Percentiles rank a stretch among this genome's conserved stretches.
Evolutionary conservation across 2,329 filamentous ascomycete species (phyloP).

Genomic region (Hymenoscyphus salicellus): DNA sequence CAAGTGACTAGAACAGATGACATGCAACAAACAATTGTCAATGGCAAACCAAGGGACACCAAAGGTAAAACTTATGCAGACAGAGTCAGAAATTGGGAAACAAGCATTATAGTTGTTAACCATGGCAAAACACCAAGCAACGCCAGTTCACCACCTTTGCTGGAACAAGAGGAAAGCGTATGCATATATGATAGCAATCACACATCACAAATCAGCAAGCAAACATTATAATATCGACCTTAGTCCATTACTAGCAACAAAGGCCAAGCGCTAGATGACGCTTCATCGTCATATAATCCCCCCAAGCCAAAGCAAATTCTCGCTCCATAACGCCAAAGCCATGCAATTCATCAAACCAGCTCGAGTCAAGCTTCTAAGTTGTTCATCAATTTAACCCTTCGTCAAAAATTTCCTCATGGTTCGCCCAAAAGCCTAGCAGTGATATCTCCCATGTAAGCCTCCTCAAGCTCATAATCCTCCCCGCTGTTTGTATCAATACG

Average conservation of each 20-base stretch:
- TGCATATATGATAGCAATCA: neutral
- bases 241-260: neutral
- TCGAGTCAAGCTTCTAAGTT: neutral
- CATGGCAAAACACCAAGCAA: neutral
- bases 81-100: no score
- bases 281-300: neutral
- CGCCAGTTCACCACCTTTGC: neutral
- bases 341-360: neutral
- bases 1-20: no score
- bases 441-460: conserved; percentile 86
- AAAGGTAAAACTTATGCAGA: no score
- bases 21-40: no score
- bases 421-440: conserved; percentile 83
- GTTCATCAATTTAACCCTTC: neutral
- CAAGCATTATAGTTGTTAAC: neutral
- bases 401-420: conserved; percentile 38
- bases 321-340: neutral
- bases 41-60: no score
- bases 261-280: neutral
- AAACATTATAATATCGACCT: neutral
- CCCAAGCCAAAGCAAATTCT: neutral
- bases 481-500: conserved; percentile 77
- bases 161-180: neutral
- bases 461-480: conserved; percentile 80
- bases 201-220: neutral